Evolutionary conservation across 352 stramenopile genomes (phyloP), one percentile per base, ranked within the genome.

Genomic region (Globisporangium megalacanthum): DNA sequence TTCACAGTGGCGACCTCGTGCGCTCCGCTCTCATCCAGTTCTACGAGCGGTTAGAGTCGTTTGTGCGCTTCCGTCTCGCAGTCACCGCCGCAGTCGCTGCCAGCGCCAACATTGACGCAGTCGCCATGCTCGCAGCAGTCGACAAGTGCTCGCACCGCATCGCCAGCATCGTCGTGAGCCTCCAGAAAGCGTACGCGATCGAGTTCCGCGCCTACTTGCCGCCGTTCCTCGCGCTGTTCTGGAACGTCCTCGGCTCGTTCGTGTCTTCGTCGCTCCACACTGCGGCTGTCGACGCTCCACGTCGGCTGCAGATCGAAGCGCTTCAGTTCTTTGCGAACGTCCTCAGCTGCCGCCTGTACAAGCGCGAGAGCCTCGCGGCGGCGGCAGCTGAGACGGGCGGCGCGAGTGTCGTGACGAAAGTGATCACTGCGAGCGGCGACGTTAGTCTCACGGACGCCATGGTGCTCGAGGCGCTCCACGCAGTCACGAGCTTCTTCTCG

Each of bases 301-400:
- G 55, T 44, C 60, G 70, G 6, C 60, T 91, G 5, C 77, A 91
- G 53, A 91, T 93, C 50, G 71, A 91, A 52, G 67, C 82, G 22
- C 67, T 95, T 13, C 77, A 88, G 61, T 95, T 92, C 49, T 80
- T 95, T 44, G 65, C 76, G 10, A 95, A 93, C 37, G 85, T 95
- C 31, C 39, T 93, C n/a, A 79, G 75, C 62, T 94, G 83, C 42
- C 67, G 73, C 0, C 49, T 95, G 33, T 95, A 95, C 75, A 90
- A 92, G 65, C 76, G 74, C 33, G 76, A 88, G 50, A 80, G 73
- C 46, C 61, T 91, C n/a, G n/a, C n/a, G 17, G 73, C 69, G 37
- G 59, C 68, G 13, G 52, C 75, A 25, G 70, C 73, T 19, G 69
- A 68, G 6, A 64, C 66, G 11, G 65, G 72, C 2, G 67, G 70